phyloP scores from a whole-genome alignment of 306 rosid species.

The Argentina anserina region DNA sequence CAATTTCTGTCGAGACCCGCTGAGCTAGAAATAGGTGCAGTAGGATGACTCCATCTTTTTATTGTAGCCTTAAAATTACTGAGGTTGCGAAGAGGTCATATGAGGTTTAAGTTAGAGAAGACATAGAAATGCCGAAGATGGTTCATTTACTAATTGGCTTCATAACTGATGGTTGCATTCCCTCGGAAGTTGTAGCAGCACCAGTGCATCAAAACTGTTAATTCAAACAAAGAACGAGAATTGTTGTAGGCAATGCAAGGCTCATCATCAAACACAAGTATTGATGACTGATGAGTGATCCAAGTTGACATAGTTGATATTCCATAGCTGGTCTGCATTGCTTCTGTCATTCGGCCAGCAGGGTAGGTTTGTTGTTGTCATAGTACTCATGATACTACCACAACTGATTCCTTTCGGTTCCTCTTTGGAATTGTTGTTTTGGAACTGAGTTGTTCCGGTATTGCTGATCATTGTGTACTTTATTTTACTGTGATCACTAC shows the following conservation, averaged over 20 bases:
- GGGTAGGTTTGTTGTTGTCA: not conserved
- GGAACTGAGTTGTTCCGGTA: not conserved
- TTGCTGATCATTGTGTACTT: not conserved
- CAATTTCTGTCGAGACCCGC: not conserved
- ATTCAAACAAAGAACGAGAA: constrained; percentile 27
- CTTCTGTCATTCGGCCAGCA: not conserved
- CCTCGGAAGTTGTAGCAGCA: not conserved
- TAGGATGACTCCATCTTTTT: too few relatives aligned
- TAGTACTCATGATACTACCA: not conserved
- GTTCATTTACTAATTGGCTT: not conserved
- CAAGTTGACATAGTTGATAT: not conserved
- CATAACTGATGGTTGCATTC: not conserved
- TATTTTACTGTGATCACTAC: not conserved
- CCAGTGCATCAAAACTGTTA: constrained; percentile 26
- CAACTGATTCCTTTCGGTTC: not conserved
- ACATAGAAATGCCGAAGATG: not conserved
- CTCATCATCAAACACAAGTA: constrained; percentile 34
- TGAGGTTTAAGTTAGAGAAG: not conserved
- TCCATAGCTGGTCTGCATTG: not conserved
- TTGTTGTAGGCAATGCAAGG: constrained; percentile 27
- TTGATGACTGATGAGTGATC: too few relatives aligned
- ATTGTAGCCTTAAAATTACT: too few relatives aligned
- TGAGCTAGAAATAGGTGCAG: not conserved
- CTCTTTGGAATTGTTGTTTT: not conserved
- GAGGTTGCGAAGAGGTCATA: not conserved